These are phyloP conservation scores for Breviolum minutum DNA, from an alignment of 73 alveolate species.

Conservation along the genomic window DNA sequence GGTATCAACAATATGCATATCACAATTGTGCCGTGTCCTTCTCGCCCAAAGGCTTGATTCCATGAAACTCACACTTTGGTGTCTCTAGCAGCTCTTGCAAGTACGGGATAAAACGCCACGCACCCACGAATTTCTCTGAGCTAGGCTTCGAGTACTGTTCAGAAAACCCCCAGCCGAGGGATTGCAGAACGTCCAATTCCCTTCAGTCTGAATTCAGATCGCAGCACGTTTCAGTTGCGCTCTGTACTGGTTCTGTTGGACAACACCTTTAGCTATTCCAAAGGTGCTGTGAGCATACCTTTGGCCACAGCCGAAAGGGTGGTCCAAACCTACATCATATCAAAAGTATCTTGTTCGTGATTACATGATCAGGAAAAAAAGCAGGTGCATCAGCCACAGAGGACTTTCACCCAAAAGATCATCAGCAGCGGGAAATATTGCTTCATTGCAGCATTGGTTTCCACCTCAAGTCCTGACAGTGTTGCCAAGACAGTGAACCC, in stretches of 20 bases:
- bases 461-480: no score
- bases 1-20: no score
- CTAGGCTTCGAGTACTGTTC: background rate
- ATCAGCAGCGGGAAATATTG: no score
- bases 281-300: background rate
- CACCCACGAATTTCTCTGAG: background rate
- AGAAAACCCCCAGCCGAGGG: background rate
- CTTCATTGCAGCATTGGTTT: no score
- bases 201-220: background rate
- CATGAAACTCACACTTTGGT: slow-evolving; percentile 4
- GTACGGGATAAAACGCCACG: background rate
- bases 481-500: no score
- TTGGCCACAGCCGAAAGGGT: background rate
- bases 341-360: background rate
- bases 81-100: background rate
- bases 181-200: background rate
- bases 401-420: background rate
- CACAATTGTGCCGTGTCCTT: no score
- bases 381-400: background rate
- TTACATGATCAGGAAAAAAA: background rate
- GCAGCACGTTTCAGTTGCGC: background rate
- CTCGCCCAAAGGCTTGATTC: no score
- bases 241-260: background rate
- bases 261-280: background rate
- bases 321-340: slow-evolving; percentile 11